These are phyloP conservation scores for Ramalina peruviana DNA, from an alignment of 495 filamentous ascomycete genomes.

Conservation along the genomic window DNA sequence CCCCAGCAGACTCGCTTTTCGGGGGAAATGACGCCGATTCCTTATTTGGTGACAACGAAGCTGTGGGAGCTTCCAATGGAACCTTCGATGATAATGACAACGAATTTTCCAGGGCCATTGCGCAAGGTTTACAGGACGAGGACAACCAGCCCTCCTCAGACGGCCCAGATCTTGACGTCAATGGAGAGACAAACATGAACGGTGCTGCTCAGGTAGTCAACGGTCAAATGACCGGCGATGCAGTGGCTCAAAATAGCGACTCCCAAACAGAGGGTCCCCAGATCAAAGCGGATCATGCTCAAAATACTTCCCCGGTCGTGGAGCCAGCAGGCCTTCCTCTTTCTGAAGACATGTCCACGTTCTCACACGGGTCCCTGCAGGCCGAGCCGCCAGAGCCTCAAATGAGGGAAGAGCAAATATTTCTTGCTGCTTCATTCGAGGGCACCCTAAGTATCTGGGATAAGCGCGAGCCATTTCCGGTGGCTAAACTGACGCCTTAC, in stretches of 20 bases:
- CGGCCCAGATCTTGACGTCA: conserved; percentile 8
- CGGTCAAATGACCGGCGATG: neutral
- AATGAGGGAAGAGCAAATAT: conserved; percentile 50
- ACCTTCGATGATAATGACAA: conserved; percentile 65
- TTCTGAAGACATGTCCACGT: neutral
- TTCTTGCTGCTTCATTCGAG: conserved; percentile 77
- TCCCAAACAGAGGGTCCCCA: too few species aligned
- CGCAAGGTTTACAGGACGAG: conserved; percentile 41
- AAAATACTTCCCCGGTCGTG: too few species aligned
- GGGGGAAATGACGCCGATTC: conserved; percentile 47
- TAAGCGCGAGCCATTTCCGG: conserved; percentile 56
- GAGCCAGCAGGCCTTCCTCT: too few species aligned
- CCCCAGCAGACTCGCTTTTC: conserved; percentile 58
- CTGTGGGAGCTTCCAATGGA: conserved; percentile 38
- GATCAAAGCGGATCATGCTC: too few species aligned
- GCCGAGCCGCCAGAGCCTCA: conserved; percentile 1
- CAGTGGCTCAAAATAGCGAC: too few species aligned
- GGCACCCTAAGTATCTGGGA: conserved; percentile 89
- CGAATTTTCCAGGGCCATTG: conserved; percentile 70
- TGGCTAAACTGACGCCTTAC: conserved; percentile 61
- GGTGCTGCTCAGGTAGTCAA: neutral
- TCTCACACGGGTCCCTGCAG: neutral
- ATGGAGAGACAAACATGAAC: conserved; percentile 4
- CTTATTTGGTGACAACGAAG: conserved; percentile 53
- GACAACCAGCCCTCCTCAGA: conserved; percentile 20